A percentile compares a stretch with the other conserved stretches of the same genome.
These are phyloP conservation scores for Ashbya aceris DNA, from an alignment of 1,139 yeast species.

Conservation along the genomic window DNA sequence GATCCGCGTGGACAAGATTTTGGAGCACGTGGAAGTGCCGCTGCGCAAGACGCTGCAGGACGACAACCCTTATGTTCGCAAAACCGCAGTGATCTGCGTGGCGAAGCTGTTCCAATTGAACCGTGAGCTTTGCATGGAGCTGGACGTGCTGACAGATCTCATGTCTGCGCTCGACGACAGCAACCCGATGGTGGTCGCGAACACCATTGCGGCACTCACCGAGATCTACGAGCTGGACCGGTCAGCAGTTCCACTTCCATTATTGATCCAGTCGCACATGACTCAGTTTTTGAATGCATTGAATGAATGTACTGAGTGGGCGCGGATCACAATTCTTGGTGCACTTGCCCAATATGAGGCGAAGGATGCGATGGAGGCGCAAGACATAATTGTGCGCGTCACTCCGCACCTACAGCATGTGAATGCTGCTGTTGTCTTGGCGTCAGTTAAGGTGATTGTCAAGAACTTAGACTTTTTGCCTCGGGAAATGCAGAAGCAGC, in stretches of 20 bases:
- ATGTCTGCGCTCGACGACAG: conserved; percentile 69
- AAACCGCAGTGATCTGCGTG: conserved; percentile 95
- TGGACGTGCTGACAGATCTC: conserved; percentile 71
- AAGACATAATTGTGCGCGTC: conserved; percentile 80
- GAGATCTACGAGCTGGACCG: conserved; percentile 73
- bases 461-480: conserved; percentile 53
- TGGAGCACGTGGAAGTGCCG: conserved; percentile 89
- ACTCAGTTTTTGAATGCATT: conserved; percentile 60
- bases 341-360: conserved; percentile 69
- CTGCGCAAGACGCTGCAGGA: conserved; percentile 75
- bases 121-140: conserved; percentile 71
- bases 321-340: conserved; percentile 79
- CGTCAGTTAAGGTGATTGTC: conserved; percentile 74
- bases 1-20: conserved; percentile 89
- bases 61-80: conserved; percentile 94
- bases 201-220: conserved; percentile 76
- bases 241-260: conserved; percentile 27
- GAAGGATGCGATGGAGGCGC: conserved; percentile 52
- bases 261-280: conserved; percentile 33
- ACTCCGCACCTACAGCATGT: conserved; percentile 96
- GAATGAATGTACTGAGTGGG: conserved; percentile 99
- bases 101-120: conserved; percentile 89
- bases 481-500: conserved; percentile 35
- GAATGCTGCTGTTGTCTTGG: conserved; percentile 88
- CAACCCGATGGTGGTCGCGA: conserved; percentile 96